Evolutionary conservation across 768 basidiomycete species (phyloP).

Genomic region (Collybiopsis confluens): DNA sequence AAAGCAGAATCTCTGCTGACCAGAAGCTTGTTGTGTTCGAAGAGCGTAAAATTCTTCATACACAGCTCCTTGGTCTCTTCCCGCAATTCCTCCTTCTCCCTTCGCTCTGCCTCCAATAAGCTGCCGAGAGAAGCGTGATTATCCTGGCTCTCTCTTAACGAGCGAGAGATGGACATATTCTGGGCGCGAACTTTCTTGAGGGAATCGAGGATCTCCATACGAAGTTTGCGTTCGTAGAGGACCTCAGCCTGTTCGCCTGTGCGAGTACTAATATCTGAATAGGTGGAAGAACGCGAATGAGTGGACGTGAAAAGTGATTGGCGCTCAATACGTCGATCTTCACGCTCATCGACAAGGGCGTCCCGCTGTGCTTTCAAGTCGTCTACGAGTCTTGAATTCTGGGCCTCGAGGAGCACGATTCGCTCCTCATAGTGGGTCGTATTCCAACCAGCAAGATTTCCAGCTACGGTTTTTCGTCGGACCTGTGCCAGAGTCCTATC

Average conservation of each 20-base stretch:
- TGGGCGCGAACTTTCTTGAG: slow-evolving; percentile 23
- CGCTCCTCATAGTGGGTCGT: slow-evolving; percentile 18
- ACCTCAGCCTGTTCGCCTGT: slow-evolving; percentile 15
- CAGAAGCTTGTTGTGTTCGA: slow-evolving; percentile 23
- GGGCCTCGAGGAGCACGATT: slow-evolving; percentile 20
- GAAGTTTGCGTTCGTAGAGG: slow-evolving; percentile 19
- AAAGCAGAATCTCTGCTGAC: slow-evolving; percentile 19
- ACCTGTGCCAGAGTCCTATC: slow-evolving; percentile 5
- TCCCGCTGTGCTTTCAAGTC: slow-evolving; percentile 18
- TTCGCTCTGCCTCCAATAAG: slow-evolving; percentile 18
- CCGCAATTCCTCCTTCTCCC: slow-evolving; percentile 13
- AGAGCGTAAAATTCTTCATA: slow-evolving; percentile 18
- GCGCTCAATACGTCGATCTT: slow-evolving; percentile 8
- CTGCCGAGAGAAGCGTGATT: slow-evolving; percentile 13
- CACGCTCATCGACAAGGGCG: slow-evolving; percentile 18
- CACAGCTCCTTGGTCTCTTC: slow-evolving; percentile 17
- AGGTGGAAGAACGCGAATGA: slow-evolving; percentile 11
- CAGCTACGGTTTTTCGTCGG: slow-evolving; percentile 17
- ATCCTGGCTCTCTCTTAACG: slow-evolving; percentile 16
- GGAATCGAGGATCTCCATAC: slow-evolving; percentile 18
- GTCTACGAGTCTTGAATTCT: slow-evolving; percentile 14
- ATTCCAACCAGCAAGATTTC: slow-evolving; percentile 14
- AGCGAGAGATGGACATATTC: slow-evolving; percentile 19
- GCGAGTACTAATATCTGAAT: slow-evolving; percentile 1
- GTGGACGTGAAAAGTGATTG: not conserved